A percentile compares a stretch with the other conserved stretches of the same genome.
These are phyloP conservation scores for Passiflora organensis DNA, from an alignment of 345 rosid species.

Conservation along the genomic window DNA sequence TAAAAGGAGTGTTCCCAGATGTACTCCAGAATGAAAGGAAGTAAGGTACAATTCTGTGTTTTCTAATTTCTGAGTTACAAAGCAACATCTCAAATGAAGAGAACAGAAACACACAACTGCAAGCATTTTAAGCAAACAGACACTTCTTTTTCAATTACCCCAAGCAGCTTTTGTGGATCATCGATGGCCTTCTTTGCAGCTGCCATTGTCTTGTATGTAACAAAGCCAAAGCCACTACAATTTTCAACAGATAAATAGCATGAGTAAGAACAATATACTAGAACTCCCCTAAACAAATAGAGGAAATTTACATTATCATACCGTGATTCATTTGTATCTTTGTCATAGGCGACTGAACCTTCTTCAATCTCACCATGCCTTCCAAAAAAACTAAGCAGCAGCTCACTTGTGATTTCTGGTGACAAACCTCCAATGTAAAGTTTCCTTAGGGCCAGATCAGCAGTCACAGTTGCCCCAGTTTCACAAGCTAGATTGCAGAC, in stretches of 20 bases:
- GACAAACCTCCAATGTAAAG: slow-evolving; percentile 61
- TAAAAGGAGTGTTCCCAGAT: neutral
- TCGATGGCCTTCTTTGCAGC: slow-evolving; percentile 61
- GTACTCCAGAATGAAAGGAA: neutral
- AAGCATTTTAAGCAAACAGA: neutral
- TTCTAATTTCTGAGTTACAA: neutral
- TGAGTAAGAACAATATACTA: no score
- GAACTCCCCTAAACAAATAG: neutral
- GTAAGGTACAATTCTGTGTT: neutral
- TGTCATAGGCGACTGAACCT: slow-evolving; percentile 66
- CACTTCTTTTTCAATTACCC: slow-evolving; percentile 31
- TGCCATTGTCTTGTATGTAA: slow-evolving; percentile 53
- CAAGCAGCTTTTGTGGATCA: slow-evolving; percentile 50
- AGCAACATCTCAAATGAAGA: neutral
- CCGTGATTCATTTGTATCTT: slow-evolving; percentile 65
- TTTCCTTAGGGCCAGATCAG: slow-evolving; percentile 55
- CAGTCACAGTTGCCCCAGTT: slow-evolving; percentile 37
- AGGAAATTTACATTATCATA: slow-evolving; percentile 6
- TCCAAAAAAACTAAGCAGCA: slow-evolving; percentile 39
- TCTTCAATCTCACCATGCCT: slow-evolving; percentile 62
- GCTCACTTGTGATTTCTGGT: slow-evolving; percentile 55
- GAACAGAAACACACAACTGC: neutral
- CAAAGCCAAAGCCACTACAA: slow-evolving; percentile 33
- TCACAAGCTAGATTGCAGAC: slow-evolving; percentile 65
- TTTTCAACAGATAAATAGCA: no score